Conservation (phyloP, 192 early-diverging fungal genomes). For the Coemansia biformis region DNA sequence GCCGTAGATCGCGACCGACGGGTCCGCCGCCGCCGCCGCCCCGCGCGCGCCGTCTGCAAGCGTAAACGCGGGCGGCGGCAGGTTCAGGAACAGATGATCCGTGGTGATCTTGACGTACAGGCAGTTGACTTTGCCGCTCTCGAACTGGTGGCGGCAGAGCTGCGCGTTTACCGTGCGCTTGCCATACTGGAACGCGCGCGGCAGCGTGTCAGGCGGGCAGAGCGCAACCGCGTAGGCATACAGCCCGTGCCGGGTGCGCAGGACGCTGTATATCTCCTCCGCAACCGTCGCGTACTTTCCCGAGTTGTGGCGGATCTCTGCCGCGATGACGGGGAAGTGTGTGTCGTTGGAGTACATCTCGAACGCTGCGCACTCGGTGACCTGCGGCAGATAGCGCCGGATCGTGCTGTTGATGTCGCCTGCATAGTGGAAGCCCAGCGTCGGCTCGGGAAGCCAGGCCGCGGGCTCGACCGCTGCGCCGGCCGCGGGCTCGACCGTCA, state of each 20-base stretch:
- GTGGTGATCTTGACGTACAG: constrained; percentile 56
- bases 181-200: constrained; percentile 67
- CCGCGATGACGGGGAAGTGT: constrained; percentile 66
- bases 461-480: not conserved
- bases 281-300: constrained; percentile 53
- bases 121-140: constrained; percentile 55
- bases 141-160: constrained; percentile 60
- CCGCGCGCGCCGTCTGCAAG: constrained; percentile 40
- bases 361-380: constrained; percentile 54
- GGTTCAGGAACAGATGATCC: constrained; percentile 58
- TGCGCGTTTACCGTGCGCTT: constrained; percentile 61
- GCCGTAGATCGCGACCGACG: constrained; percentile 37
- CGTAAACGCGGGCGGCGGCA: constrained; percentile 45
- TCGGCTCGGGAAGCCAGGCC: constrained; percentile 24
- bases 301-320: constrained; percentile 56
- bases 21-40: constrained; percentile 10
- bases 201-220: constrained; percentile 56
- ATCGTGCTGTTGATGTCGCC: constrained; percentile 36
- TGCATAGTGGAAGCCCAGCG: constrained; percentile 44
- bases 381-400: constrained; percentile 24
- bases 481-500: constrained; percentile 15
- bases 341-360: constrained; percentile 65
- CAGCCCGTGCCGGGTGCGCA: constrained; percentile 59
- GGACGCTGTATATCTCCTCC: constrained; percentile 52
- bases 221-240: constrained; percentile 58